phyloP scores from a whole-genome alignment of 495 filamentous ascomycete genomes.

The Wilcoxina mikolae region DNA sequence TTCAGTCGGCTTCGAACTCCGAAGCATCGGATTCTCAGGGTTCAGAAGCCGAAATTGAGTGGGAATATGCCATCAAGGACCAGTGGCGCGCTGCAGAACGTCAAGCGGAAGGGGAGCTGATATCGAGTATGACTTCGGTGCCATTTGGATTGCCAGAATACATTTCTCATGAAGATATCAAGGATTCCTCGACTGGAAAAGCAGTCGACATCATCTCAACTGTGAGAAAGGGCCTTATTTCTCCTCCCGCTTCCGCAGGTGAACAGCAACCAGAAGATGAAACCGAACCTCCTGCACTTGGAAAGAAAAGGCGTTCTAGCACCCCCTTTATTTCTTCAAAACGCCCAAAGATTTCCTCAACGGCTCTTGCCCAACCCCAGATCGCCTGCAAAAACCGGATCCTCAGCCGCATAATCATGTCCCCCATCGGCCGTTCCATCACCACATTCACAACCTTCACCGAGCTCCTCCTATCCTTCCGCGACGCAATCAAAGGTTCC shows the following conservation, averaged over 20 bases:
- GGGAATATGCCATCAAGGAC: slow-evolving; percentile 3
- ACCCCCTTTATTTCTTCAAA: background rate
- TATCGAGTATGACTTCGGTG: background rate
- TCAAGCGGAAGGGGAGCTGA: background rate
- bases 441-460: background rate
- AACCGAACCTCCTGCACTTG: background rate
- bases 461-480: background rate
- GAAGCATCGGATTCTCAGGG: background rate
- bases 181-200: no score
- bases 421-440: background rate
- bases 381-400: background rate
- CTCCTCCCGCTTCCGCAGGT: background rate
- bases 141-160: background rate
- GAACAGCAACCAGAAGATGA: background rate
- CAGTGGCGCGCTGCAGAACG: background rate
- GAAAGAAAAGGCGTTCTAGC: background rate
- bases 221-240: no score
- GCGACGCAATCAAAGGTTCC: background rate
- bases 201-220: no score
- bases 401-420: background rate
- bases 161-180: background rate
- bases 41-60: background rate
- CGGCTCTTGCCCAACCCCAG: background rate
- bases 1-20: background rate
- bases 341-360: background rate